These are phyloP conservation scores for Ganoderma meredithae DNA, from an alignment of 1,284 basidiomycete species.

Conservation along the genomic window DNA sequence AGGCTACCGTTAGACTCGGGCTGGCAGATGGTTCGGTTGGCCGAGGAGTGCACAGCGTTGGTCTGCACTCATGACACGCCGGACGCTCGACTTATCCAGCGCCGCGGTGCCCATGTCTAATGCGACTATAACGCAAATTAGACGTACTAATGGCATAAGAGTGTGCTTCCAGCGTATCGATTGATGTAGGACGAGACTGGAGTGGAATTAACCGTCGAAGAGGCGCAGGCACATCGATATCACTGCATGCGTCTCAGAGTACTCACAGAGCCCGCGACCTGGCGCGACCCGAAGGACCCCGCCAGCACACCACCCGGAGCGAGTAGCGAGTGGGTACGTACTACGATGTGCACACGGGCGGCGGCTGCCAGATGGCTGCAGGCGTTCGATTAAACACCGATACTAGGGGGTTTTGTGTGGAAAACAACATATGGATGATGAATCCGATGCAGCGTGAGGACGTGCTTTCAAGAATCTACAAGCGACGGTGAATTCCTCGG, in stretches of 20 bases:
- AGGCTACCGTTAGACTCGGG: not conserved
- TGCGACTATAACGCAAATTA: too few relatives aligned
- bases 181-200: not conserved
- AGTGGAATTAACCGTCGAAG: not conserved
- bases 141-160: too few relatives aligned
- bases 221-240: not conserved
- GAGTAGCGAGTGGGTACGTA: not conserved
- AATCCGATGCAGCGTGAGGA: not conserved
- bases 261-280: too few relatives aligned
- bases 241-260: not conserved
- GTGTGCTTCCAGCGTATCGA: not conserved
- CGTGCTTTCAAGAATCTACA: not conserved
- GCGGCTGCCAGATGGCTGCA: not conserved
- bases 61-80: not conserved
- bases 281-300: too few relatives aligned
- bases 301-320: not conserved
- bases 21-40: not conserved
- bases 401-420: not conserved
- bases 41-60: not conserved
- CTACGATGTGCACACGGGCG: not conserved
- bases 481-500: not conserved
- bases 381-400: not conserved
- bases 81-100: not conserved
- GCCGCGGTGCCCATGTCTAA: not conserved
- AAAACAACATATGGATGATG: not conserved